Evolutionary conservation across 495 filamentous ascomycete genomes (phyloP).

Genomic region (Extremus antarcticus): DNA sequence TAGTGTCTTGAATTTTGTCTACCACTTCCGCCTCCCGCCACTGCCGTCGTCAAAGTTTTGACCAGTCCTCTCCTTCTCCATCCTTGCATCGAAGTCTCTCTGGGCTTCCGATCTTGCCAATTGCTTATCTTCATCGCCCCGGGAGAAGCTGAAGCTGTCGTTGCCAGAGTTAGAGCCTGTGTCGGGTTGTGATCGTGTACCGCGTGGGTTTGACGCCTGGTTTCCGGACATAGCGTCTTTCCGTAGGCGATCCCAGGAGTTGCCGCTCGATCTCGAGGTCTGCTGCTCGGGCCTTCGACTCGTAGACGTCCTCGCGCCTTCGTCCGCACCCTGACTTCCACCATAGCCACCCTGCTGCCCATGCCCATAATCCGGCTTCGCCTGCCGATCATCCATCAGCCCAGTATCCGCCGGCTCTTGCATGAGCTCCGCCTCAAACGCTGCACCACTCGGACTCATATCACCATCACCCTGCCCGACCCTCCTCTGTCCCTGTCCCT

Average conservation of each 20-base stretch:
- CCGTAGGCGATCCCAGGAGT: slow-evolving; percentile 14
- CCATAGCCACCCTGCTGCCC: not conserved
- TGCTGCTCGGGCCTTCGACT: not conserved
- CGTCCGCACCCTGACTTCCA: not conserved
- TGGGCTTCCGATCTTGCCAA: slow-evolving; percentile 41
- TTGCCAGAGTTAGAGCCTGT: slow-evolving; percentile 1
- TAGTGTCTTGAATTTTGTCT: not conserved
- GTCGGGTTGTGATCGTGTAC: not conserved
- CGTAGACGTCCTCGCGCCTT: not conserved
- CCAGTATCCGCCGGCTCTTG: not conserved
- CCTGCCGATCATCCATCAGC: slow-evolving; percentile 15
- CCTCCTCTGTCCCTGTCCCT: not conserved
- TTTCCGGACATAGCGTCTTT: slow-evolving; percentile 8
- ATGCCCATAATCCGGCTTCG: not conserved
- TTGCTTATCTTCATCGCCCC: slow-evolving; percentile 29
- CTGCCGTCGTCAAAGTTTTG: slow-evolving; percentile 14
- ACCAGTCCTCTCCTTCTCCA: slow-evolving; percentile 36
- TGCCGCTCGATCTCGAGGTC: not conserved
- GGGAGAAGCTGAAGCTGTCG: slow-evolving; percentile 37
- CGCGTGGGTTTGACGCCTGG: not conserved
- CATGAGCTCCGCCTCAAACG: slow-evolving; percentile 7
- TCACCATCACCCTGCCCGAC: slow-evolving; percentile 1
- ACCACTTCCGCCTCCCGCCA: slow-evolving; percentile 7
- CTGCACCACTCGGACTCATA: slow-evolving; percentile 17
- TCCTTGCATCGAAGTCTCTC: slow-evolving; percentile 40